These are phyloP conservation scores for Discostella pseudostelligera DNA, from an alignment of 108 stramenopile species.

Conservation along the genomic window DNA sequence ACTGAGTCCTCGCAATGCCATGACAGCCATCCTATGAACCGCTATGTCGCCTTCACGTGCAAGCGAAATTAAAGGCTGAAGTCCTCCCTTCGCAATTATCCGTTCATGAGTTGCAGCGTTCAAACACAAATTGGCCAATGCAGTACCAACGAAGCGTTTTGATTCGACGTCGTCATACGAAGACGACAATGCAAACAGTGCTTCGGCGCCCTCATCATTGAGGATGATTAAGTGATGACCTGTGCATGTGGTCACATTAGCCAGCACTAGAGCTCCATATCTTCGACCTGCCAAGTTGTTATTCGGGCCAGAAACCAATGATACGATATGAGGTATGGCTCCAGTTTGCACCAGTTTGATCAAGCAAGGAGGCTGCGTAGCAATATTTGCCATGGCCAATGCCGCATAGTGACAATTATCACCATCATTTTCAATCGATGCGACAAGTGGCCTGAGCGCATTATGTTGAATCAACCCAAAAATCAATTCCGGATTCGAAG, in stretches of 20 bases:
- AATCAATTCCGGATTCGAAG: constrained; percentile 78
- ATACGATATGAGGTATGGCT: constrained; percentile 65
- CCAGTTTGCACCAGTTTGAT: constrained; percentile 82
- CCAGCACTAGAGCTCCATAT: constrained; percentile 73
- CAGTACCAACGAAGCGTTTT: constrained; percentile 77
- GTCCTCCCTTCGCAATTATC: constrained; percentile 77
- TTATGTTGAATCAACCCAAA: constrained; percentile 63
- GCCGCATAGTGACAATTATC: constrained; percentile 77
- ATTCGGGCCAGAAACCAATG: constrained; percentile 31
- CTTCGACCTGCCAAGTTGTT: constrained; percentile 26
- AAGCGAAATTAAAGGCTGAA: constrained; percentile 76
- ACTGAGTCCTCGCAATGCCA: constrained; percentile 77
- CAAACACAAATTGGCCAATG: constrained; percentile 79
- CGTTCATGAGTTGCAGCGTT: constrained; percentile 63
- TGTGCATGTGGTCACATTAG: constrained; percentile 76
- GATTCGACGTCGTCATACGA: constrained; percentile 57
- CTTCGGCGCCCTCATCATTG: constrained; percentile 62
- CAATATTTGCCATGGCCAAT: constrained; percentile 79
- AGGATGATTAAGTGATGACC: constrained; percentile 69
- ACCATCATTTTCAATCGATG: constrained; percentile 41
- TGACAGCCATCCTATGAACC: constrained; percentile 79
- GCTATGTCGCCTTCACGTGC: constrained; percentile 55
- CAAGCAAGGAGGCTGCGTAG: constrained; percentile 67
- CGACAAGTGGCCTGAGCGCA: constrained; percentile 59
- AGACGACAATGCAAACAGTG: constrained; percentile 76